Evolutionary conservation across 768 basidiomycete genomes (phyloP).

Genomic region (Strobilomyces echinocephalus): DNA sequence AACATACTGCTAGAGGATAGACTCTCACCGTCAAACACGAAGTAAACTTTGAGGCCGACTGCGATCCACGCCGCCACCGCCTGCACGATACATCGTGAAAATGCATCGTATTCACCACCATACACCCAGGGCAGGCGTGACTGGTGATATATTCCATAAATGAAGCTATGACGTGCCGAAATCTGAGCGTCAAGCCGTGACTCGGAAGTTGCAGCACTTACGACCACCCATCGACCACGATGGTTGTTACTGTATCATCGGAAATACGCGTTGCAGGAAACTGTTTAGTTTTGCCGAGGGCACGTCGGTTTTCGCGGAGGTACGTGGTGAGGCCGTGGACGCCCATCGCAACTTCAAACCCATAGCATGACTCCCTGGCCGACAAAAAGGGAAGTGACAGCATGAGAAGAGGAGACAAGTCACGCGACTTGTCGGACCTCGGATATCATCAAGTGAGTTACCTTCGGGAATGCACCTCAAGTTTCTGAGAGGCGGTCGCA

Average conservation of each 20-base stretch:
- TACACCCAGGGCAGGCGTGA: conserved; percentile 78
- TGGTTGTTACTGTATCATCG: conserved; percentile 30
- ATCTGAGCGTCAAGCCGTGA: not conserved
- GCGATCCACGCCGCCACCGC: conserved; percentile 65
- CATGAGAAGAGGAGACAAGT: not conserved
- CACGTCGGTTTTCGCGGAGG: conserved; percentile 41
- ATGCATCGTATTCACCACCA: conserved; percentile 71
- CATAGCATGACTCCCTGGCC: not conserved
- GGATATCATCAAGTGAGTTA: too few species aligned
- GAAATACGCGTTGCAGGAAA: conserved; percentile 16
- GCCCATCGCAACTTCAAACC: conserved; percentile 36
- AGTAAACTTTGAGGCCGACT: conserved; percentile 59
- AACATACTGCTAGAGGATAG: conserved; percentile 2
- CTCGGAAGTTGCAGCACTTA: conserved; percentile 40
- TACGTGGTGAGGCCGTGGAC: conserved; percentile 51
- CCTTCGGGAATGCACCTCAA: too few species aligned
- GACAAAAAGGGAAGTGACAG: conserved; percentile 1
- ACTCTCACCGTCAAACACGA: conserved; percentile 76
- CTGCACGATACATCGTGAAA: conserved; percentile 42
- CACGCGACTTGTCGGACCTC: not conserved
- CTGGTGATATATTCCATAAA: conserved; percentile 59
- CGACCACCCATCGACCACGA: conserved; percentile 87
- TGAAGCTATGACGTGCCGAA: conserved; percentile 49
- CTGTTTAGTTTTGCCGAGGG: conserved; percentile 36
- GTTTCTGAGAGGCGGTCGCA: not conserved